Base-by-base conservation (phyloP, 257 asterid genomes). In the Scutellaria barbata region DNA sequence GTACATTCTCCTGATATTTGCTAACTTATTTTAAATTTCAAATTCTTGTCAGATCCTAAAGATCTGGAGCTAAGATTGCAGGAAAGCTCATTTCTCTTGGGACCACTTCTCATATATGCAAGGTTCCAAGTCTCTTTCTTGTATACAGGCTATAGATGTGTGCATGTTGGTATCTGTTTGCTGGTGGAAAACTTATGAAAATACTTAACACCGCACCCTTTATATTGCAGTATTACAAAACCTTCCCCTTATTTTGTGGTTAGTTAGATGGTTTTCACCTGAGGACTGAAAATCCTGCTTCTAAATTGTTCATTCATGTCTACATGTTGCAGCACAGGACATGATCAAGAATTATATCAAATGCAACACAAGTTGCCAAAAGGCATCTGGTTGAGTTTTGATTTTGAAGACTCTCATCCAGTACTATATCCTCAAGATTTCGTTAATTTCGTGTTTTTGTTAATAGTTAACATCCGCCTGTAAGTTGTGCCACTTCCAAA, bases 341-440 rank as follows among this genome's bases (percentile, higher is more conserved):
- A 47, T 18, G 85, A 85, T 77, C 80, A 85, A 79, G 90, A 85
- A 55, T 72, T 84, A 60, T 82, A 84, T 77, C 72, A 80, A 74
- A 73, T 74, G 74, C 82, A 81, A 57, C 96, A 87, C 76, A 80
- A 81, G 77, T 81, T 95, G 84, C 98, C 99, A 5, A 77, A 80
- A 68, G 98, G 96, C 86, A 78, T 86, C 62, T 95, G 98, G 97
- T 74, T 77, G 56, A 81, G 86, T 77, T 95, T 95, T 74, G 99
- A 95, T 71, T 89, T 89, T 78, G 95, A 95, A 74, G 99, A 95
- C 80, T 77, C 92, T 65, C 98, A 95, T 83, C 96, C 95, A 77
- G 98, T 95, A 88, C 37, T 68, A n/a, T 43, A 73, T 69, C 77
- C 74, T 65, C 45, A 30, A 30, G 7, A 68, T 71, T 59, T 50